Base-by-base conservation (phyloP, 768 basidiomycete species). In the Leccinum broughii region DNA sequence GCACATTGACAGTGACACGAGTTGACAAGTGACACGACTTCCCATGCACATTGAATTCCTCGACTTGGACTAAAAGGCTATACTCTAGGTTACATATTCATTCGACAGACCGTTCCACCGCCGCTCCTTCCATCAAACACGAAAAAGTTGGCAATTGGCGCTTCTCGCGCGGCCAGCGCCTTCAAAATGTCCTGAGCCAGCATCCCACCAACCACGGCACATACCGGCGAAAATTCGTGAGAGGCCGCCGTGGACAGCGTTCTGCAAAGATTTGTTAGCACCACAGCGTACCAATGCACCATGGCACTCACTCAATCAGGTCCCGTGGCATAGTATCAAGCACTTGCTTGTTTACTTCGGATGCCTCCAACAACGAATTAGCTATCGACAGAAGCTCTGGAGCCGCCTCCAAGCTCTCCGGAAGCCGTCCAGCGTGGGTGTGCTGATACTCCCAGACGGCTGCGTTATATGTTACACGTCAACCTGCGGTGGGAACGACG, bases 121-220 rank as follows among this genome's bases (percentile, higher is more conserved):
- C 93, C 93, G 1, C 85, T 88, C 64, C 80, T 85, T 10, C 93
- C 93, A 74, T 98, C 93, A 61, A 96, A 95, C 4, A 86, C 81
- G 63, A 95, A 88, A 62, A 97, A 88, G 73, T 99, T 99, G 55
- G 91, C 90, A 63, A 97, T 89, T 4, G 96, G 96, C 28, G 91
- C 85, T 68, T 98, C 97, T 54, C 93, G 88, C 58, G 89, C 92
- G 57, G 89, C 90, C 41, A 98, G 81, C 0, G 93, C 86, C 72
- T 97, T 95, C 44, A 99, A 79, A 55, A 98, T 89, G 71, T 99
- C 97, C 73, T 98, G 97, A 1, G 88, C 95, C 14, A 98, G 78
- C 77, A 98, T 84, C 24, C 97, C 97, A 28, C 97, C 97, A 41
- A 99, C 81, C 37, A 99, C 90, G 1, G 97, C 97, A 71, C 94